These are phyloP conservation scores for Xylogone sp. DNA, from an alignment of 2,329 filamentous ascomycete species.

Conservation along the genomic window DNA sequence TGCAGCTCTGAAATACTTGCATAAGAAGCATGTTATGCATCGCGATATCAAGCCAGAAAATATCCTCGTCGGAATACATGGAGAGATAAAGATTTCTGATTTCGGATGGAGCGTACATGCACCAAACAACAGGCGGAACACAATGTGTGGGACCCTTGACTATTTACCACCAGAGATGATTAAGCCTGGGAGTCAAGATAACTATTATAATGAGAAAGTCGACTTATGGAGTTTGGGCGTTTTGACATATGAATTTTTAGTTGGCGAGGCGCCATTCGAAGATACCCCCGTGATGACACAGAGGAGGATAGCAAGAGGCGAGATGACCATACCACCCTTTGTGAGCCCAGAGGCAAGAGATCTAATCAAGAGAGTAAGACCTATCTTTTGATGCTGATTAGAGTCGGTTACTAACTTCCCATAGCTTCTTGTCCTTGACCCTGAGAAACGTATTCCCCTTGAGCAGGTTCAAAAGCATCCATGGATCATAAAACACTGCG, in stretches of 20 bases:
- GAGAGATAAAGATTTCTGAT: conserved; percentile 97
- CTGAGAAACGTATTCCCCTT: conserved; percentile 86
- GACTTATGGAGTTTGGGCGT: conserved; percentile 96
- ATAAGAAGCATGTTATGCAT: conserved; percentile 97
- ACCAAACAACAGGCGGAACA: conserved; percentile 87
- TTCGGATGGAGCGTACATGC: conserved; percentile 99
- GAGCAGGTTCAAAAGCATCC: conserved; percentile 87
- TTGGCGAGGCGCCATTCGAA: conserved; percentile 95
- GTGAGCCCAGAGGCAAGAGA: conserved; percentile 88
- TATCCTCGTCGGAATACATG: conserved; percentile 91
- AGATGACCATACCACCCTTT: conserved; percentile 90
- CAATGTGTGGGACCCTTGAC: conserved; percentile 95
- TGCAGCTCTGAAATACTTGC: conserved; percentile 82
- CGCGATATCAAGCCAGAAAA: conserved; percentile 98
- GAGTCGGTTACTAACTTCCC: conserved; percentile 17
- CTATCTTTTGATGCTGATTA: not conserved
- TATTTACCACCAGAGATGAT: conserved; percentile 99
- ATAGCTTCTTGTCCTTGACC: conserved; percentile 84
- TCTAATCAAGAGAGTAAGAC: conserved; percentile 79
- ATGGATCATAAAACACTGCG: conserved; percentile 95
- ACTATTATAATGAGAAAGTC: conserved; percentile 92
- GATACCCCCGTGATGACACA: conserved; percentile 95
- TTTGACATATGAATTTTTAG: conserved; percentile 91
- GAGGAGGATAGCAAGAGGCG: conserved; percentile 77
- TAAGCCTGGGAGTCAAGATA: conserved; percentile 73